A percentile compares a stretch with the other conserved stretches of the same genome.
Conservation (phyloP, 2,329 filamentous ascomycete species). For the Botrytis fragariae region DNA sequence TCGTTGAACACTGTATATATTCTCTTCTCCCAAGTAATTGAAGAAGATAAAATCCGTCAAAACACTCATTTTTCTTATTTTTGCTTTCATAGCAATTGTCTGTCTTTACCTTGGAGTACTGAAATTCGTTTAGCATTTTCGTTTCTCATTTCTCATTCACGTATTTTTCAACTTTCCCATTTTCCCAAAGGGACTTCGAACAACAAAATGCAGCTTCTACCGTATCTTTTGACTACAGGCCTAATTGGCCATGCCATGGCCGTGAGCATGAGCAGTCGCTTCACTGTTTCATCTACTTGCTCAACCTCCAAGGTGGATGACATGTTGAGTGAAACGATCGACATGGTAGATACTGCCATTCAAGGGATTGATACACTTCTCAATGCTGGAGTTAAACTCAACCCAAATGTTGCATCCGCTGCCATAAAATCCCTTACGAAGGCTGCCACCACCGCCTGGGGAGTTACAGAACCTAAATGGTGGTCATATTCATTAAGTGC, state of each 20-base stretch:
- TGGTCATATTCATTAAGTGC: slow-evolving; percentile 8
- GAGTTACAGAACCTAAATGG: neutral
- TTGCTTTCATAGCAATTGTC: slow-evolving; percentile 5
- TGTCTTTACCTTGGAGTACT: slow-evolving; percentile 3
- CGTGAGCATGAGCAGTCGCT: slow-evolving; percentile 18
- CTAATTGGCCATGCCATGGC: neutral
- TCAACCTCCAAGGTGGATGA: slow-evolving; percentile 13
- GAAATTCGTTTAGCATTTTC: neutral
- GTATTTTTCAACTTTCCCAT: neutral
- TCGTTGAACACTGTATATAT: slow-evolving; percentile 3
- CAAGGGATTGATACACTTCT: slow-evolving; percentile 11
- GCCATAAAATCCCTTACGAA: slow-evolving; percentile 5
- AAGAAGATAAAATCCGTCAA: neutral
- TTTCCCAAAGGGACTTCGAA: neutral
- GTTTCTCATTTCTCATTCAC: neutral
- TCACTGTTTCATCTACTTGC: slow-evolving; percentile 15
- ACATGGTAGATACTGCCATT: slow-evolving; percentile 12
- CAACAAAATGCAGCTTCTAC: slow-evolving; percentile 9
- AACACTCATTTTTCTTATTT: neutral
- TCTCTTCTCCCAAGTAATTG: neutral
- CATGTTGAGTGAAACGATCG: slow-evolving; percentile 17
- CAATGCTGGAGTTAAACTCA: slow-evolving; percentile 11
- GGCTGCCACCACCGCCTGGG: slow-evolving; percentile 8
- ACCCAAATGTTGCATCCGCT: slow-evolving; percentile 1
- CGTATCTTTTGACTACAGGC: neutral